Evolutionary conservation across 225 moss, liverwort and hornwort genomes (phyloP).

Genomic region (Polytrichum formosum): DNA sequence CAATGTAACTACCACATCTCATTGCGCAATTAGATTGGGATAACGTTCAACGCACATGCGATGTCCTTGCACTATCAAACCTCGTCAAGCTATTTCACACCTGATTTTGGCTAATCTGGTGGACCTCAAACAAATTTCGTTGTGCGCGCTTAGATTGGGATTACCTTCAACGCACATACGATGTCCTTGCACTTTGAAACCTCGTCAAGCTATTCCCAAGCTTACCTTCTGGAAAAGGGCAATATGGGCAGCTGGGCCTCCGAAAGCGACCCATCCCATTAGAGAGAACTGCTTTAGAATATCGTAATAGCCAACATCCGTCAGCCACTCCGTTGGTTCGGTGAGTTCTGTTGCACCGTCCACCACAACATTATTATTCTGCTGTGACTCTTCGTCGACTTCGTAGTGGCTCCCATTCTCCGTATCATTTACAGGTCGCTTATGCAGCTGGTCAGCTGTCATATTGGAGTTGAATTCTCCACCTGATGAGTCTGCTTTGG

Average conservation of each 20-base stretch:
- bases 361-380: neutral
- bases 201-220: too few species aligned
- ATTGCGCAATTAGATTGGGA: too few species aligned
- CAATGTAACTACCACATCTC: too few species aligned
- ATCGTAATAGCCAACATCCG: constrained; percentile 40
- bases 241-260: constrained; percentile 61
- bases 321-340: constrained; percentile 12
- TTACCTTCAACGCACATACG: too few species aligned
- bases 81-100: too few species aligned
- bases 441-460: constrained; percentile 13
- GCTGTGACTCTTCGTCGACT: constrained; percentile 19
- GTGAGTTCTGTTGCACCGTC: neutral
- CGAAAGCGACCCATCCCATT: constrained; percentile 62
- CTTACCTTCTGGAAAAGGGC: constrained; percentile 55
- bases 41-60: too few species aligned
- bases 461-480: neutral
- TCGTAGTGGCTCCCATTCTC: constrained; percentile 6
- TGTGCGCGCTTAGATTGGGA: too few species aligned
- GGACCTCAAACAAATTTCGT: too few species aligned
- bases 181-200: too few species aligned
- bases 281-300: constrained; percentile 53
- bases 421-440: neutral
- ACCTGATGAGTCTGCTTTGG: constrained; percentile 2
- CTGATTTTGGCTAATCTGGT: too few species aligned
- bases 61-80: too few species aligned